A percentile compares a stretch with the other conserved stretches of the same genome.
phyloP scores from a whole-genome alignment of 495 filamentous ascomycete genomes.

The Xylaria bambusicola region DNA sequence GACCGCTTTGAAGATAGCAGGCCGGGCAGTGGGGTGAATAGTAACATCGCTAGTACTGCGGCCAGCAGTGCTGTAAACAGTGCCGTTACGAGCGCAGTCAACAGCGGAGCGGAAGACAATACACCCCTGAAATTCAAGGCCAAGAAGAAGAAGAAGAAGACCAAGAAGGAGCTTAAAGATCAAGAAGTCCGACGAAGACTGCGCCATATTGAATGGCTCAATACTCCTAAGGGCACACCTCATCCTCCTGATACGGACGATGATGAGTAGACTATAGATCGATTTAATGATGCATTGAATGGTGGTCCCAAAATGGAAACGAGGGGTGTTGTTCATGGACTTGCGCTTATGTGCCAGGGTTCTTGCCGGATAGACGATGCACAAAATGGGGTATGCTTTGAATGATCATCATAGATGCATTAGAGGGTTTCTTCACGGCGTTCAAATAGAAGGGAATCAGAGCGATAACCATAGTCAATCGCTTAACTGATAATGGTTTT shows the following conservation, averaged over 20 bases:
- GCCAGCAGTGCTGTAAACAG: constrained; percentile 63
- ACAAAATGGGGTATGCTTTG: constrained; percentile 1
- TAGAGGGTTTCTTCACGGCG: constrained; percentile 12
- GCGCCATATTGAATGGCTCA: constrained; percentile 94
- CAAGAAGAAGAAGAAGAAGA: constrained; percentile 97
- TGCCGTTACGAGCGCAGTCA: constrained; percentile 69
- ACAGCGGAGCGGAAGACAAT: constrained; percentile 79
- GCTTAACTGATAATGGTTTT: neutral
- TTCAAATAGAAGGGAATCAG: constrained; percentile 13
- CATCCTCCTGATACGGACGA: constrained; percentile 79
- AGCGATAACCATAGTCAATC: neutral
- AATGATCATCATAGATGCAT: constrained; percentile 17
- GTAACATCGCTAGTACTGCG: constrained; percentile 49
- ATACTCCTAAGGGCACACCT: constrained; percentile 75
- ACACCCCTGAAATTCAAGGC: constrained; percentile 84
- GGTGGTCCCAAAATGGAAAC: neutral
- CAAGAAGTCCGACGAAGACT: constrained; percentile 82
- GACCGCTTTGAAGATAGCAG: constrained; percentile 87
- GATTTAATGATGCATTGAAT: constrained; percentile 1
- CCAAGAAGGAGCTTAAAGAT: constrained; percentile 92
- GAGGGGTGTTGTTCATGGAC: neutral
- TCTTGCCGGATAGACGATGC: constrained; percentile 15
- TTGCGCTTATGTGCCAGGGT: neutral
- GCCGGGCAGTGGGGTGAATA: constrained; percentile 59
- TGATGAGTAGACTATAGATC: constrained; percentile 54